Conservation (phyloP, 108 stramenopile species). For the Ochromonas danica region DNA sequence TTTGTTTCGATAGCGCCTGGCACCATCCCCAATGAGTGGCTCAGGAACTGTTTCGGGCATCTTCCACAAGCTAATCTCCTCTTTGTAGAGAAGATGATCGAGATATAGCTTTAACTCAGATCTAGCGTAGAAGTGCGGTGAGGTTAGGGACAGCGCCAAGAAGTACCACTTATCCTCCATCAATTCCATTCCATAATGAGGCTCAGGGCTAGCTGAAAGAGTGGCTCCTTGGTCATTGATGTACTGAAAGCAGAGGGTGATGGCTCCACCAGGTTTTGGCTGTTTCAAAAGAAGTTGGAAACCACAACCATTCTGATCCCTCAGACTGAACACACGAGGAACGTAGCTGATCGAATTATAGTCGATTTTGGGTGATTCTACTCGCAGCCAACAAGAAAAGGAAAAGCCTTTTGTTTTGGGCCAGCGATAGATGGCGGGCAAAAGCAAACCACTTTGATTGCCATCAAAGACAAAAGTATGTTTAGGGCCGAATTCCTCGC, state of each 20-base stretch:
- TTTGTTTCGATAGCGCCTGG: background rate
- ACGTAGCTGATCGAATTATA: background rate
- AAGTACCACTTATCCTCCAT: conserved; percentile 31
- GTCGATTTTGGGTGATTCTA: conserved; percentile 9
- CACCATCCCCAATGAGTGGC: background rate
- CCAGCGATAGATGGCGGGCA: conserved; percentile 19
- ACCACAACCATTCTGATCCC: background rate
- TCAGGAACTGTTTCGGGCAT: conserved; percentile 2
- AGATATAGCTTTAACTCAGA: background rate
- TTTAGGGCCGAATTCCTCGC: background rate
- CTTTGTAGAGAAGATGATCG: background rate
- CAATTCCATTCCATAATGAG: background rate
- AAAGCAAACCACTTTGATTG: background rate
- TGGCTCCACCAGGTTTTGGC: background rate
- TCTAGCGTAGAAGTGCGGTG: background rate
- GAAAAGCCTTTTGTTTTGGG: conserved; percentile 16
- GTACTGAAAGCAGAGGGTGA: background rate
- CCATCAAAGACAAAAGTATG: conserved; percentile 30
- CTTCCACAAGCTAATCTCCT: background rate
- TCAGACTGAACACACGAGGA: background rate
- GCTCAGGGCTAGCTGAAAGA: background rate
- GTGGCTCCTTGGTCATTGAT: background rate
- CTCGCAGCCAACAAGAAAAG: conserved; percentile 13
- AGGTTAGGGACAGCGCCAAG: background rate
- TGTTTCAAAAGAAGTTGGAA: conserved; percentile 21